Evolutionary conservation across 352 stramenopile genomes (phyloP).

Genomic region (Phytopythium helicoides): DNA sequence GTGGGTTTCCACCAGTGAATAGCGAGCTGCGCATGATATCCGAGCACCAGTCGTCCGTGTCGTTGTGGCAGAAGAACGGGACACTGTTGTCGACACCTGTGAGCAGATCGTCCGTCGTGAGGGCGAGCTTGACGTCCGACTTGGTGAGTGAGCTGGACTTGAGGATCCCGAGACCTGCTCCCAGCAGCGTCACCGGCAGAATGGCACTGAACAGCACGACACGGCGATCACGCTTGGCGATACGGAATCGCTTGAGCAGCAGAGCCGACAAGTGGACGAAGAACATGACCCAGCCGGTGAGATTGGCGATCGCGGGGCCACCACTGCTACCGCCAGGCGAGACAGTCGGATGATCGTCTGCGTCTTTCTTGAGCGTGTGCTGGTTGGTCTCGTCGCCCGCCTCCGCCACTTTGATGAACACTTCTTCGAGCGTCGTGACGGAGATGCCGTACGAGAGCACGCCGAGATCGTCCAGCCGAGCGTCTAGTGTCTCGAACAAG

Average conservation of each 20-base stretch:
- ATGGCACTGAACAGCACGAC: constrained; percentile 81
- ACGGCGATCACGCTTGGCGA: constrained; percentile 91
- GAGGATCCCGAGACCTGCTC: constrained; percentile 71
- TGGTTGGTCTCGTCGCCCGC: constrained; percentile 43
- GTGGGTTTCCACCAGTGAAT: constrained; percentile 25
- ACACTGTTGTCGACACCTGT: constrained; percentile 25
- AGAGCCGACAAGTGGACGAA: constrained; percentile 83
- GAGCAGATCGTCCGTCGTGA: constrained; percentile 34
- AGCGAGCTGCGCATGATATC: constrained; percentile 23
- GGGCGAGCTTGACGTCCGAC: constrained; percentile 41
- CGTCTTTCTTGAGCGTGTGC: constrained; percentile 47
- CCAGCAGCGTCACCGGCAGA: constrained; percentile 78
- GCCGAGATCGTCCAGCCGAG: constrained; percentile 26
- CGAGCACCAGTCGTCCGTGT: constrained; percentile 50
- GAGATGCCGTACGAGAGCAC: constrained; percentile 77
- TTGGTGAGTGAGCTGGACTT: constrained; percentile 58
- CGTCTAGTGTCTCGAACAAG: constrained; percentile 76
- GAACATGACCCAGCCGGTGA: constrained; percentile 55
- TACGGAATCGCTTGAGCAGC: constrained; percentile 87
- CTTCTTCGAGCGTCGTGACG: constrained; percentile 90
- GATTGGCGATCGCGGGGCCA: constrained; percentile 16
- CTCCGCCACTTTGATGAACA: constrained; percentile 90
- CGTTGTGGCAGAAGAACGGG: constrained; percentile 48
- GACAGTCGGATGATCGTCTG: constrained; percentile 2
- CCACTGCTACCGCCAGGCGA: neutral